Base-by-base conservation (phyloP, 192 early-diverging fungal species). In the Spinellus fusiger region DNA sequence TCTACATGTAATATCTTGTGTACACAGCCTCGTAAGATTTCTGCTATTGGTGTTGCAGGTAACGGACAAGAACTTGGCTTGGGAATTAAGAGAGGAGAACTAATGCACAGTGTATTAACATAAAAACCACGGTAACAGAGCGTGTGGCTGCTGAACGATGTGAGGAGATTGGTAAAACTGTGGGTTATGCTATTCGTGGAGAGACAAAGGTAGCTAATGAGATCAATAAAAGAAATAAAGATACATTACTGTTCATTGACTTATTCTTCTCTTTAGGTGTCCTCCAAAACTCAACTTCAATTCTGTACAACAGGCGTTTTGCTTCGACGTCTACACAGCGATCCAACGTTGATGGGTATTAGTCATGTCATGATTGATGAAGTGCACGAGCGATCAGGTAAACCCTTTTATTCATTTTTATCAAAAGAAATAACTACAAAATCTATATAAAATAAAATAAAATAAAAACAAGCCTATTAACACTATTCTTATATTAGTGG, bases 331-430 rank as follows among this genome's bases (percentile, higher is more conserved):
- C 52, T 93, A 22, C 82, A 89, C 50, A 71, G 71, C 40, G 86
- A 92, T 61, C 76, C 79, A 15, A 35, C 61, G 9, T 65, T 93
- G 56, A 54, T 60, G n/a, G 82, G 78, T 3, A 77, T 93, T 25
- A 87, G 83, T 25, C 86, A 89, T 59, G 72, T 93, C 5, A 78
- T 93, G 27, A 80, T 93, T 26, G 90, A 93, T 69, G 90, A 93
- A 59, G 85, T 90, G 6, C 90, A 93, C 55, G 90, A 93, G 66
- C 74, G 90, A 7, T 74, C 72, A 10, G 68, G 68, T 70, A 59
- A 49, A 32, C n/a, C n/a, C n/a, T n/a, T n/a, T n/a, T n/a, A n/a
- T n/a, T n/a, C n/a, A n/a, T n/a, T n/a, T n/a, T n/a, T n/a, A n/a
- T n/a, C n/a, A n/a, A n/a, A n/a, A n/a, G n/a, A n/a, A n/a, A n/a